A percentile compares a stretch with the other conserved stretches of the same genome.
Conservation (phyloP, 2,329 filamentous ascomycete species). For the Sporothrix brasiliensis region DNA sequence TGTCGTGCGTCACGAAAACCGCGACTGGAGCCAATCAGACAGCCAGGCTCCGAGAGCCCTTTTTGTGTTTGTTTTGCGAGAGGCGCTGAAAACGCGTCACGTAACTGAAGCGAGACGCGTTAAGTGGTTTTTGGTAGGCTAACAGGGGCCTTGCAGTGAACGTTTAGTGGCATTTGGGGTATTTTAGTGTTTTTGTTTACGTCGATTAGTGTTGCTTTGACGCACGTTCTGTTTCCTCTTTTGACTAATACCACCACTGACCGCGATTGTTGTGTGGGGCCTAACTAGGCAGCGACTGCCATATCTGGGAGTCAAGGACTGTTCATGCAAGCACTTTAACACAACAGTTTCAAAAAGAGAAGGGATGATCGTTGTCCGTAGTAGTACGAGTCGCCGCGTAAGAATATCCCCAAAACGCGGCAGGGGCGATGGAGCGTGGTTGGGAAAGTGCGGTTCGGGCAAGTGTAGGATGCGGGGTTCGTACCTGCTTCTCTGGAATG, state of each 20-base stretch:
- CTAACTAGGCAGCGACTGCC: conserved; percentile 26
- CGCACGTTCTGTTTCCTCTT: conserved; percentile 20
- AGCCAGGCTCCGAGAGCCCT: background rate
- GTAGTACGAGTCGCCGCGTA: background rate
- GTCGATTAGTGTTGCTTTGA: conserved; percentile 15
- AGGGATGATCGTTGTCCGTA: background rate
- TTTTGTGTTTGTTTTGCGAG: background rate
- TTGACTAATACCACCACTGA: conserved; percentile 9
- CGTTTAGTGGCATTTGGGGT: background rate
- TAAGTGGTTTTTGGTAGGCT: conserved; percentile 9
- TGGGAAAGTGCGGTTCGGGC: background rate
- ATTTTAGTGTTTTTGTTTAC: conserved; percentile 15
- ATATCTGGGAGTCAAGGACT: background rate
- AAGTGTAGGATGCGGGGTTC: conserved; percentile 25
- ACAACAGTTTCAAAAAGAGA: background rate
- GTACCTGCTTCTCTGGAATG: conserved; percentile 27
- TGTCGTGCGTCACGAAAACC: background rate
- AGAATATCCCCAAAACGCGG: background rate
- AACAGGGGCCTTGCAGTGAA: background rate
- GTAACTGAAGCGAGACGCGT: conserved; percentile 14
- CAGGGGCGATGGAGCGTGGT: conserved; percentile 19
- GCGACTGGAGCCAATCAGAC: background rate
- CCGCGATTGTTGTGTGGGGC: conserved; percentile 3
- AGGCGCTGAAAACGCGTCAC: conserved; percentile 9
- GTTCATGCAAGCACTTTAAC: conserved; percentile 13